These are phyloP conservation scores for Amaranthus cruentus DNA, from an alignment of 148 eudicot species.

Conservation along the genomic window DNA sequence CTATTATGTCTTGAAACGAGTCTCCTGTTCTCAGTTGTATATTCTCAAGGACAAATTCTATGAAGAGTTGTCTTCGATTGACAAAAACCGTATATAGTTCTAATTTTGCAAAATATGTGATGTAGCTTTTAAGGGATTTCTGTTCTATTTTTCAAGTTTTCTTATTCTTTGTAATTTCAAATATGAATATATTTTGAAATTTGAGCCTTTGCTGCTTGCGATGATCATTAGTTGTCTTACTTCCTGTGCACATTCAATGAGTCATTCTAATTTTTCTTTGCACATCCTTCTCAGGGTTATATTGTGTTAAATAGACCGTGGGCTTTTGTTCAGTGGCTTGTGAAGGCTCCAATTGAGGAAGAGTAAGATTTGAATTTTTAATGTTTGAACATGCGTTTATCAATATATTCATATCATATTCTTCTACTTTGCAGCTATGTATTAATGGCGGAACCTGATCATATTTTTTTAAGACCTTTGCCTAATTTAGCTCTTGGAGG, in stretches of 20 bases:
- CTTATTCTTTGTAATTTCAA: neutral
- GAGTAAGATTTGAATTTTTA: constrained; percentile 48
- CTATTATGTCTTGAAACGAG: neutral
- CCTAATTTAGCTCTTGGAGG: constrained; percentile 81
- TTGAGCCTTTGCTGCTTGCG: neutral
- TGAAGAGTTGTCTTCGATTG: neutral
- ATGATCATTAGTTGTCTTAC: constrained; percentile 5
- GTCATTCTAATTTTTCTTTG: constrained; percentile 1
- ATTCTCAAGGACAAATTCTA: neutral
- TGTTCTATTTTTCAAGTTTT: neutral
- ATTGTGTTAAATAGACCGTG: constrained; percentile 83
- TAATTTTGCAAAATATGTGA: too few relatives aligned
- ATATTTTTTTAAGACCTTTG: constrained; percentile 72
- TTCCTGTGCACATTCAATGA: neutral
- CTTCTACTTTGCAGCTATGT: constrained; percentile 53
- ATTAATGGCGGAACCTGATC: constrained; percentile 98
- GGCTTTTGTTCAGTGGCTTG: constrained; percentile 96
- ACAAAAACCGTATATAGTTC: neutral
- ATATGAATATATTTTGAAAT: neutral
- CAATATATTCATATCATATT: neutral
- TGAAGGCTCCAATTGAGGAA: constrained; percentile 64
- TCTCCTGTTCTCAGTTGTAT: neutral
- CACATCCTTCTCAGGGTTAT: constrained; percentile 53
- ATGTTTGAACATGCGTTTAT: neutral
- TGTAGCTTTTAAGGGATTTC: too few relatives aligned